Evolutionary conservation across 345 rosid genomes (phyloP), one percentile per base, ranked within the genome.

Genomic region (Sisymbrium altissimum): DNA sequence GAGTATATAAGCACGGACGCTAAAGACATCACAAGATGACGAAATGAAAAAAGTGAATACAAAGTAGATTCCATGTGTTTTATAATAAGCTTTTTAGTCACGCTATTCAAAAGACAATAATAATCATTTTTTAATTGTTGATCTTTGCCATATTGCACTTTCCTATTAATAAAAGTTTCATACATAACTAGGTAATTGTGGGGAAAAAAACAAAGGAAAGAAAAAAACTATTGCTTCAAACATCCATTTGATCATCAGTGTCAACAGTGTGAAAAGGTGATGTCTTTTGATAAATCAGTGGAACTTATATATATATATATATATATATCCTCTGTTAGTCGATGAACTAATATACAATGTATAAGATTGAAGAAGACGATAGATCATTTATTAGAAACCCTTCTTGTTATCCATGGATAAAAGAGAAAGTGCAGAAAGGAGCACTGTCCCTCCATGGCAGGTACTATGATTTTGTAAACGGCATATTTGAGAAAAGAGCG

Each of bases 401-500:
- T 92, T 66, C 90, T 96, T 52, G 84, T 70, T 96, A 92, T 65
- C 98, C 97, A 1, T 96, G 99, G 99, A 86, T 96, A 61, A 87
- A 90, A 81, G 99, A 92, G 76, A 92, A 80, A 71, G 93, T 87
- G 66, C 73, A 63, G 79, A 73, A 76, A 38, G 93, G 91, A 14
- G 73, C 64, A 18, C 81, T 96, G 48, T 81, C 86, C 45, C 78
- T 96, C 63, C 96, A 96, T 49, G 99, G 98, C 18, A 93, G 98
- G 48, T 96, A 96, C 83, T 96, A 96, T 53, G 80, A 92, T 76
- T 90, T 96, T 41, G 68, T 88, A 3, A 80, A 86, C 75, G 90
- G 98, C 77, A 75, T 96, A 2, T 95, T 92, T 39, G 96, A 90
- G 96, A 95, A 89, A 83, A 92, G 99, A 97, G 87, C 97, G 0